phyloP scores from a whole-genome alignment of 192 early-diverging fungal species.

The Chytriomyces sp. region DNA sequence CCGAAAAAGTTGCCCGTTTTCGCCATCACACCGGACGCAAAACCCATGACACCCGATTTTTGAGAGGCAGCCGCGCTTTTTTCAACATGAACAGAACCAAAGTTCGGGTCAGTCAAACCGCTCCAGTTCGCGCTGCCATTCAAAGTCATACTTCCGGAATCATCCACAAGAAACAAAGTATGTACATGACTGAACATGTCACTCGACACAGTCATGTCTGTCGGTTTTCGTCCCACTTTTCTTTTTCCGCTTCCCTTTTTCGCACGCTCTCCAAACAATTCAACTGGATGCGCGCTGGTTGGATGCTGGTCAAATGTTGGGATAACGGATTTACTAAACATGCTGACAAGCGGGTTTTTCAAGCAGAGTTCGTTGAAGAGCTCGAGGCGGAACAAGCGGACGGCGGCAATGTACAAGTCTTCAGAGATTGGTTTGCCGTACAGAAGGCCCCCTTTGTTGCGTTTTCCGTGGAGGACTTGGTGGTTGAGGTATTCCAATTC shows the following conservation, averaged over 20 bases:
- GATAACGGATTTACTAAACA: background rate
- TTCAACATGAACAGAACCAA: background rate
- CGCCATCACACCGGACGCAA: too few species aligned
- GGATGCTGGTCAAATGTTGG: background rate
- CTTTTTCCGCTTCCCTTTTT: too few species aligned
- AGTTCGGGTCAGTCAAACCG: background rate
- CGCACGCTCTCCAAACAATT: background rate
- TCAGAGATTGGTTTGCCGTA: background rate
- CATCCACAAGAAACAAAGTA: constrained; percentile 25
- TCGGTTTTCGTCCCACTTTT: background rate
- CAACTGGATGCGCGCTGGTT: background rate
- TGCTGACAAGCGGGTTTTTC: background rate
- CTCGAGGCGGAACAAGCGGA: constrained; percentile 4
- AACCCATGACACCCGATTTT: too few species aligned
- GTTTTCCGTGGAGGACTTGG: background rate
- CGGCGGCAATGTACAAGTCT: constrained; percentile 2
- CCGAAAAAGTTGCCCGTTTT: too few species aligned
- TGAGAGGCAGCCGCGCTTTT: too few species aligned
- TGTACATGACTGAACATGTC: background rate
- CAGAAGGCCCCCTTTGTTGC: background rate
- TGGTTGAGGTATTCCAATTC: background rate
- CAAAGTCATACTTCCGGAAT: background rate
- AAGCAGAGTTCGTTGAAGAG: constrained; percentile 1
- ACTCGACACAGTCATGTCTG: background rate
- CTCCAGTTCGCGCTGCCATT: background rate